Conservation (phyloP, 371 early-diverging fungal species). For the Mucor ambiguus region DNA sequence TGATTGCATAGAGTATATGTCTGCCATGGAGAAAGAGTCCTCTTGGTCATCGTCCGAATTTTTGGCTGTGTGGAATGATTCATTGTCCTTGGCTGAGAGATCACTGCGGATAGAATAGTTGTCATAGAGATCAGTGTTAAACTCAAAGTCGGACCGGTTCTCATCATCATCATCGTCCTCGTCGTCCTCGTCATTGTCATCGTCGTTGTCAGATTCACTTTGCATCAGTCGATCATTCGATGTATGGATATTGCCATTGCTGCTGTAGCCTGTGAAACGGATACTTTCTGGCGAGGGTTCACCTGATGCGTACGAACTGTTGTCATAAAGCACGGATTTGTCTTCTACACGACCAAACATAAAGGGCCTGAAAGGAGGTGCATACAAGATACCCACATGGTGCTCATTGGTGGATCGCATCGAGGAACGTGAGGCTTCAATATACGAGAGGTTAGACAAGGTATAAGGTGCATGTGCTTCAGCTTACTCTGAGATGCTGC, state of each 20-base stretch:
- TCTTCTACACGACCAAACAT: conserved; percentile 33
- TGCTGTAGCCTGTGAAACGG: conserved; percentile 14
- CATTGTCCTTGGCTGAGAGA: conserved; percentile 30
- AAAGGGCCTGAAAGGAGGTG: conserved; percentile 58
- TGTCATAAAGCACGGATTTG: conserved; percentile 19
- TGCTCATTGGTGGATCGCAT: conserved; percentile 33
- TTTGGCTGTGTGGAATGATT: conserved; percentile 44
- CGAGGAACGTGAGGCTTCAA: conserved; percentile 25
- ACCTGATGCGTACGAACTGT: conserved; percentile 1
- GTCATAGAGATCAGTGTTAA: conserved; percentile 11
- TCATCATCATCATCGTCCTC: background rate
- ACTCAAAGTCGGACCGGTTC: background rate
- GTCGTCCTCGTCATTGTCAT: conserved; percentile 4
- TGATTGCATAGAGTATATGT: conserved; percentile 4
- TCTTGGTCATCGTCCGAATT: conserved; percentile 20
- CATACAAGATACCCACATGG: conserved; percentile 65
- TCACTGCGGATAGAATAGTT: conserved; percentile 27
- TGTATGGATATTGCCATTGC: conserved; percentile 14
- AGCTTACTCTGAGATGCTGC: conserved; percentile 22
- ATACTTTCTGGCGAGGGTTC: conserved; percentile 1
- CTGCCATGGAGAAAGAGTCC: conserved; percentile 5
- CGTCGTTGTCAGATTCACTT: conserved; percentile 12
- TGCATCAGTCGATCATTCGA: conserved; percentile 1
- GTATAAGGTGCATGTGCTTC: no score
- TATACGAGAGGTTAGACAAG: background rate